Evolutionary conservation across 495 filamentous ascomycete genomes (phyloP).

Genomic region (Penicillium mononematosum): DNA sequence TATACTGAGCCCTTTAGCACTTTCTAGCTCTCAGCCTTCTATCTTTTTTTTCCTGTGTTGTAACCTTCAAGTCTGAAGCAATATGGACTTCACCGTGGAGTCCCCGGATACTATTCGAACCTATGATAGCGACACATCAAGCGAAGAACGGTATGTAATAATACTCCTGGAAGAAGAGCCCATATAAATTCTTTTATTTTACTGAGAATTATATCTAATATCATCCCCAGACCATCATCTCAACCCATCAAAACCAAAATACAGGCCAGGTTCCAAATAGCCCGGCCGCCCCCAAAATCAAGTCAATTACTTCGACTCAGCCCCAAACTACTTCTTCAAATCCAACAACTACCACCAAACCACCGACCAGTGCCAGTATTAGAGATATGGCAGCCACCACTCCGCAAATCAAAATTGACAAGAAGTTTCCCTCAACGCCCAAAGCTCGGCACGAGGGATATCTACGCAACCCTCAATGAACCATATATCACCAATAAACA

Average conservation of each 20-base stretch:
- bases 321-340: slow-evolving; percentile 37
- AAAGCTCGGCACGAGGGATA: slow-evolving; percentile 33
- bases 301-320: slow-evolving; percentile 29
- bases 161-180: background rate
- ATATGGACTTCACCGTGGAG: slow-evolving; percentile 10
- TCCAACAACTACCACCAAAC: slow-evolving; percentile 38
- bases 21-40: background rate
- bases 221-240: slow-evolving; percentile 10
- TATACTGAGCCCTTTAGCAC: background rate
- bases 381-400: slow-evolving; percentile 38
- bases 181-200: background rate
- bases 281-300: slow-evolving; percentile 37
- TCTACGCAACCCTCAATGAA: slow-evolving; percentile 37
- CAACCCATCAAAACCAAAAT: slow-evolving; percentile 19
- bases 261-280: slow-evolving; percentile 37
- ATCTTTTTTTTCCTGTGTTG: background rate
- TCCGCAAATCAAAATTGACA: slow-evolving; percentile 29
- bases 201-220: background rate
- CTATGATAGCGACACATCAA: slow-evolving; percentile 28
- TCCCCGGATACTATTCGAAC: slow-evolving; percentile 10
- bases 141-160: slow-evolving; percentile 27
- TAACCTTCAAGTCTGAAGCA: background rate
- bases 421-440: slow-evolving; percentile 20
- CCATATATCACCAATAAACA: slow-evolving; percentile 15
- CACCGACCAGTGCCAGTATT: slow-evolving; percentile 36